These are phyloP conservation scores for Rhytidiadelphus loreus DNA, from an alignment of 225 moss, liverwort and hornwort species.

Conservation along the genomic window DNA sequence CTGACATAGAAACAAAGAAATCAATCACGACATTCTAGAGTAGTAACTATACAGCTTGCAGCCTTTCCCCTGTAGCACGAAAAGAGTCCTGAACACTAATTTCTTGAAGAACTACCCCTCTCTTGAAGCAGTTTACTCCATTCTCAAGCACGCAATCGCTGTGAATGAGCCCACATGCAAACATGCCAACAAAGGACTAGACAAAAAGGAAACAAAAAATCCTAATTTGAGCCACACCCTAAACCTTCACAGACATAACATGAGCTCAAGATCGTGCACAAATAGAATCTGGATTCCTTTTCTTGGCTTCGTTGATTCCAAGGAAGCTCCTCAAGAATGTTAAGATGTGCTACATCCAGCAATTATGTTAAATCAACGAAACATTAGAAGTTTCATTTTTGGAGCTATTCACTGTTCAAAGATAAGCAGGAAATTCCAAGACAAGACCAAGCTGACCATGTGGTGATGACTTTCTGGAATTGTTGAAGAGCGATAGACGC, in stretches of 20 bases:
- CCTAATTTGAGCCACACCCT: background rate
- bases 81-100: background rate
- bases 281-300: background rate
- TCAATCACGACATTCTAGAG: background rate
- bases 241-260: background rate
- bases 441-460: slow-evolving; percentile 47
- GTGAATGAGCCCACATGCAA: background rate
- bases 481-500: slow-evolving; percentile 59
- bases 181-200: background rate
- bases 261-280: background rate
- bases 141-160: background rate
- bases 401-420: background rate
- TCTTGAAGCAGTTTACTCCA: background rate
- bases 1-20: slow-evolving; percentile 31
- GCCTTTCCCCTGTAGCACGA: no score
- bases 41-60: background rate
- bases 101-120: background rate
- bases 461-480: slow-evolving; percentile 62
- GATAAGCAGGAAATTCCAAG: background rate
- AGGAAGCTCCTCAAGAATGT: background rate
- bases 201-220: background rate
- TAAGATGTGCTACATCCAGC: background rate
- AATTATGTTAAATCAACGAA: background rate
- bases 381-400: background rate
- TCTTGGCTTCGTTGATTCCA: background rate